A percentile compares a stretch with the other conserved stretches of the same genome.
phyloP scores from a whole-genome alignment of 2,329 filamentous ascomycete genomes.

The Teratosphaeria gauchensis region DNA sequence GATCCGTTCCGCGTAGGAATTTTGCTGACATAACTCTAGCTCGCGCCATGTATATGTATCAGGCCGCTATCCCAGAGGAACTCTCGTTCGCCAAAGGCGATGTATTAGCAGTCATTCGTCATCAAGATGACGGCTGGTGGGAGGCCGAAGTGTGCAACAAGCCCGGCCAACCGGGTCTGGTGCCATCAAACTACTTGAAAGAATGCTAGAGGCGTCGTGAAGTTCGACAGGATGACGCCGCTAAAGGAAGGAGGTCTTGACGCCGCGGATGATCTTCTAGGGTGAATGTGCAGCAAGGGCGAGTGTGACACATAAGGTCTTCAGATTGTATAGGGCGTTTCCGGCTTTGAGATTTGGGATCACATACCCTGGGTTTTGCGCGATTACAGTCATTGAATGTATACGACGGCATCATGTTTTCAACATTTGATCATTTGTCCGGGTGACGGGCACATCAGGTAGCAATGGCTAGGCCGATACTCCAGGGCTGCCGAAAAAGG shows the following conservation, averaged over 20 bases:
- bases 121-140: constrained; percentile 99
- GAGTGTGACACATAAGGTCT: not conserved
- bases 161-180: constrained; percentile 46
- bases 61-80: constrained; percentile 90
- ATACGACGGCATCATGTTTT: not conserved
- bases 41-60: constrained; percentile 87
- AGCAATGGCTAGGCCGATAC: no score
- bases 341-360: not conserved
- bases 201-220: constrained; percentile 32
- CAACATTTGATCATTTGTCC: not conserved
- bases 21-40: constrained; percentile 43
- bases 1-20: constrained; percentile 1
- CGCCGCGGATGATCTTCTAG: not conserved
- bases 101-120: constrained; percentile 72
- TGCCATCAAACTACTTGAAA: constrained; percentile 60
- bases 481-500: no score
- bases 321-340: not conserved
- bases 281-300: not conserved
- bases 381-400: not conserved
- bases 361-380: not conserved
- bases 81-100: constrained; percentile 88
- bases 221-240: not conserved
- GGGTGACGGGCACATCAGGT: no score
- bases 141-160: constrained; percentile 81
- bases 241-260: not conserved